These are phyloP conservation scores for Themeda triandra DNA, from an alignment of 176 grass and related monocot species.

Conservation along the genomic window DNA sequence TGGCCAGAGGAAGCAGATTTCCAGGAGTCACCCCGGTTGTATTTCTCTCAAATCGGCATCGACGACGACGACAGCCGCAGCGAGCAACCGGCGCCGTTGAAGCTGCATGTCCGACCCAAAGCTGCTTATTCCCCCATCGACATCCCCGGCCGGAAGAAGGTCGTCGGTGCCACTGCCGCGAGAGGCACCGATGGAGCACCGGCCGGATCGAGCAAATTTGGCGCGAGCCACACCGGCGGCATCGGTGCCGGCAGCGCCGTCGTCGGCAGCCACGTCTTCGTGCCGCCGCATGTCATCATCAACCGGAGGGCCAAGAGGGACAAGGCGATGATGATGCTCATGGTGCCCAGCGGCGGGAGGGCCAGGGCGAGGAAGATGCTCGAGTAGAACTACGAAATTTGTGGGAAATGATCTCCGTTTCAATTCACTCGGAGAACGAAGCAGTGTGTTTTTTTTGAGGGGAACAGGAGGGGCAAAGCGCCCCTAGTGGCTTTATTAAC, in stretches of 20 bases:
- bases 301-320: slow-evolving; percentile 36
- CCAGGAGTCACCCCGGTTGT: background rate
- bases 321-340: slow-evolving; percentile 16
- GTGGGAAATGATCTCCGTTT: background rate
- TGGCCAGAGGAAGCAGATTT: slow-evolving; percentile 32
- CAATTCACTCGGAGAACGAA: background rate
- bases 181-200: background rate
- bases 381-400: background rate
- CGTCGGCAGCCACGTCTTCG: slow-evolving; percentile 32
- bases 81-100: background rate
- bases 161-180: background rate
- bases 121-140: slow-evolving; percentile 46
- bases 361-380: background rate
- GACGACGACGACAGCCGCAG: background rate
- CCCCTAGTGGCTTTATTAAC: no score
- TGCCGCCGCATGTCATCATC: slow-evolving; percentile 44
- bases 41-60: background rate
- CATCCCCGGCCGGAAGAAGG: slow-evolving; percentile 18
- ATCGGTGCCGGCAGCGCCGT: slow-evolving; percentile 11
- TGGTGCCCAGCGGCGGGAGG: slow-evolving; percentile 14
- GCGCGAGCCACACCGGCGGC: background rate
- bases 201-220: slow-evolving; percentile 9
- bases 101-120: background rate
- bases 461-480: no score
- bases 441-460: no score